Evolutionary conservation across 768 basidiomycete genomes (phyloP).

Genomic region (Hericium alpestre): DNA sequence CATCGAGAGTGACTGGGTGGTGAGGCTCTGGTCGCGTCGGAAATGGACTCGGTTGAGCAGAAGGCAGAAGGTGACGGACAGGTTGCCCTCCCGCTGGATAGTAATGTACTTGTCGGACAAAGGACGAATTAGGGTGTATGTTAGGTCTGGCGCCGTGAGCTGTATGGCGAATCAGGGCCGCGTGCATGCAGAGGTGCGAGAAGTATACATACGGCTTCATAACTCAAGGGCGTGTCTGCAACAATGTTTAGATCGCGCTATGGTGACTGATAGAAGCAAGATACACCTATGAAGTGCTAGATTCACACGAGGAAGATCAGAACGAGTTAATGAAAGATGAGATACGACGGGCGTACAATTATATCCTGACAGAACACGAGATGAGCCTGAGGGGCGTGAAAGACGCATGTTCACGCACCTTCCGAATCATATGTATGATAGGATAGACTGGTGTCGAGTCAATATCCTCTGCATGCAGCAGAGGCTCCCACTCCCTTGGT

Average conservation of each 20-base stretch:
- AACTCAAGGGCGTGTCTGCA: constrained; percentile 73
- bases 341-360: neutral
- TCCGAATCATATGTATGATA: constrained; percentile 67
- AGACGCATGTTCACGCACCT: constrained; percentile 28
- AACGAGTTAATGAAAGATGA: neutral
- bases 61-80: constrained; percentile 79
- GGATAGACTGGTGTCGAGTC: constrained; percentile 64
- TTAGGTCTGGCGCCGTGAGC: constrained; percentile 79
- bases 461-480: constrained; percentile 41
- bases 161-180: constrained; percentile 21
- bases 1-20: constrained; percentile 56
- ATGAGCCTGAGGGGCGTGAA: constrained; percentile 9
- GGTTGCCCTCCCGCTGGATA: constrained; percentile 65
- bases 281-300: too few relatives aligned
- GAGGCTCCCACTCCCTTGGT: constrained; percentile 24
- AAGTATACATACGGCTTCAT: constrained; percentile 54
- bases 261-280: constrained; percentile 35
- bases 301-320: neutral
- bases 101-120: constrained; percentile 77
- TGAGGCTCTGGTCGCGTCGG: constrained; percentile 62
- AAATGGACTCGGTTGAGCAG: constrained; percentile 84
- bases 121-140: constrained; percentile 82
- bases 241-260: neutral
- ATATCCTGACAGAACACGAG: constrained; percentile 4
- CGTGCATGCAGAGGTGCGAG: neutral